Evolutionary conservation across 225 moss, liverwort and hornwort species (phyloP).

Genomic region (Physcomitrium patens): DNA sequence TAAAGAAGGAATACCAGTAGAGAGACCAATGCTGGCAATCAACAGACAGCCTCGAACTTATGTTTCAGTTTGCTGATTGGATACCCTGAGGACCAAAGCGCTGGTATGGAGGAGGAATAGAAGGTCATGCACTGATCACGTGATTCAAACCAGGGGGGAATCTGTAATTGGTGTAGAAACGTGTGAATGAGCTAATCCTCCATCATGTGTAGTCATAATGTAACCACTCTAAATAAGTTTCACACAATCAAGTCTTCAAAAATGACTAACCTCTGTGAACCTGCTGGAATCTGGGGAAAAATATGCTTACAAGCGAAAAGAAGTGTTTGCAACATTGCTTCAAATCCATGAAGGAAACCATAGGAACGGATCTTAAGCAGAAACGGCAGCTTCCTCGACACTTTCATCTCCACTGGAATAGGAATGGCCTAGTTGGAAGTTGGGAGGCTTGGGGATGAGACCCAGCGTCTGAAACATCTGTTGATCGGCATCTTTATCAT

Average conservation of each 20-base stretch:
- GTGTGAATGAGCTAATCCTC: constrained; percentile 20
- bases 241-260: constrained; percentile 11
- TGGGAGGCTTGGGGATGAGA: constrained; percentile 86
- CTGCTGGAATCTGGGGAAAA: constrained; percentile 31
- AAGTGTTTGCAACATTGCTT: constrained; percentile 12
- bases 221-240: constrained; percentile 24
- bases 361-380: constrained; percentile 17
- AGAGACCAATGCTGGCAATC: too few relatives aligned
- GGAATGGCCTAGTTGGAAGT: constrained; percentile 54
- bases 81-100: too few relatives aligned
- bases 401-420: constrained; percentile 20
- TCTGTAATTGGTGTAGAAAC: constrained; percentile 14
- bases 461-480: constrained; percentile 93
- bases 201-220: constrained; percentile 28
- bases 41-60: too few relatives aligned
- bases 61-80: too few relatives aligned
- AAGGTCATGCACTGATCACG: too few relatives aligned
- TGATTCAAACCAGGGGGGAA: not conserved
- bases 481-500: constrained; percentile 82
- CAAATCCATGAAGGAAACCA: not conserved
- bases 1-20: too few relatives aligned
- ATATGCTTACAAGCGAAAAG: constrained; percentile 1
- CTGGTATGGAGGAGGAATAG: too few relatives aligned
- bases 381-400: constrained; percentile 36
- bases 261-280: constrained; percentile 35